Evolutionary conservation across 192 early-diverging fungal genomes (phyloP), one percentile per base, ranked within the genome.

Genomic region (Backusella psychrophila): DNA sequence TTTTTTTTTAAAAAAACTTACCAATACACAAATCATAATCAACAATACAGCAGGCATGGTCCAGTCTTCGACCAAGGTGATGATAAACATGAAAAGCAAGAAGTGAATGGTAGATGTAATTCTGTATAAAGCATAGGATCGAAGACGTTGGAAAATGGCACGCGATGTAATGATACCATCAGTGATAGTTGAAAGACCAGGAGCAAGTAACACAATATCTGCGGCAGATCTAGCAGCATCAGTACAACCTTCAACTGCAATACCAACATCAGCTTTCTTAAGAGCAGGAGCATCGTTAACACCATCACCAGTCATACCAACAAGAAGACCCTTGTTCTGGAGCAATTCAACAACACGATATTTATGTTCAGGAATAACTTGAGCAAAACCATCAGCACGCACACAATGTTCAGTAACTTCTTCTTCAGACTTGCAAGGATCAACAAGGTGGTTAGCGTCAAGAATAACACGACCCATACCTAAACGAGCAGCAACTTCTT

Each of bases 331-430:
- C 75, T 92, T 89, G 59, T 95, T 92, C 85, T 98, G 97, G 35
- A 98, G 84, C 49, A 97, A 81, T 85, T 98, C 96, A 41, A 98
- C 97, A n/a, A 98, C 96, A 38, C 92, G 89, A 87, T 95, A 97
- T 85, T 98, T 98, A 93, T 98, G 96, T 83, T 98, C 97, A 69
- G 97, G 97, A 85, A 96, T 97, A 38, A 98, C 97, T 81, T 97
- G 95, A 19, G 95, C 97, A 85, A 98, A 98, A 69, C 97, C 97
- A 84, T 98, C 97, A 17, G 94, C 93, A 71, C 94, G 93, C 63
- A 90, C 85, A 75, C 91, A 91, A 80, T 95, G 92, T 81, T 94
- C 90, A 63, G 93, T 94, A 19, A 97, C 85, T 79, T 92, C 91
- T 72, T 93, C 93, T 77, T 98, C 96, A 29, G 86, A 85, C 67